Percentiles rank a stretch among this genome's conserved stretches.
phyloP scores from a whole-genome alignment of 169 alveolate genomes.

The Plasmodium cynomolgi region DNA sequence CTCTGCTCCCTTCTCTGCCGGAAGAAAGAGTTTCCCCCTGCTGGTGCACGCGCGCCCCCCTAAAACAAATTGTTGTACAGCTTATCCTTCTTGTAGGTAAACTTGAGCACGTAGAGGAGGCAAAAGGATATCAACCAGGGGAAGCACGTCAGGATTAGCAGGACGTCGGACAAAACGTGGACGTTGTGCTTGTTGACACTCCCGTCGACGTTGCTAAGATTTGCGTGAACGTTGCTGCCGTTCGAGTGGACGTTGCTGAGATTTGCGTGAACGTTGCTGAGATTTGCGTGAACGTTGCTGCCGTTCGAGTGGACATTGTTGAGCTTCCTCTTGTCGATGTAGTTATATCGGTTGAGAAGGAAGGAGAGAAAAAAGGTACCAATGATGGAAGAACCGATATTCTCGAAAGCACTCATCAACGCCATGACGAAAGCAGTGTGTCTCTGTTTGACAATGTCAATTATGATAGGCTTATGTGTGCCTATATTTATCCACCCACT shows the following conservation, averaged over 20 bases:
- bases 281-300: too few relatives aligned
- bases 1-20: background rate
- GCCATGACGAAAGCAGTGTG: constrained; percentile 81
- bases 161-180: constrained; percentile 34
- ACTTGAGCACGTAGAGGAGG: constrained; percentile 54
- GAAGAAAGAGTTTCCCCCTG: background rate
- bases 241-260: too few relatives aligned
- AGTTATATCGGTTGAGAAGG: constrained; percentile 37
- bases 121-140: constrained; percentile 57
- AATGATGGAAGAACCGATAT: constrained; percentile 77
- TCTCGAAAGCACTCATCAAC: constrained; percentile 77
- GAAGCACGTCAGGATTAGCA: constrained; percentile 42
- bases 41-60: background rate
- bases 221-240: too few relatives aligned
- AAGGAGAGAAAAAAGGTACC: constrained; percentile 77
- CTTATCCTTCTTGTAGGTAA: constrained; percentile 63
- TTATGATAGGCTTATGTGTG: constrained; percentile 78
- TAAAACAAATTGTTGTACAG: constrained; percentile 48
- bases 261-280: too few relatives aligned
- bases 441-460: constrained; percentile 79
- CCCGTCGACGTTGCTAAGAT: background rate
- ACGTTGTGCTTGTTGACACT: constrained; percentile 44
- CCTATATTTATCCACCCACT: constrained; percentile 84
- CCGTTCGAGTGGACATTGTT: too few relatives aligned
- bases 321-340: constrained; percentile 43